Base-by-base conservation (phyloP, 176 grass and related monocot species). In the Pontederia paniculata region DNA sequence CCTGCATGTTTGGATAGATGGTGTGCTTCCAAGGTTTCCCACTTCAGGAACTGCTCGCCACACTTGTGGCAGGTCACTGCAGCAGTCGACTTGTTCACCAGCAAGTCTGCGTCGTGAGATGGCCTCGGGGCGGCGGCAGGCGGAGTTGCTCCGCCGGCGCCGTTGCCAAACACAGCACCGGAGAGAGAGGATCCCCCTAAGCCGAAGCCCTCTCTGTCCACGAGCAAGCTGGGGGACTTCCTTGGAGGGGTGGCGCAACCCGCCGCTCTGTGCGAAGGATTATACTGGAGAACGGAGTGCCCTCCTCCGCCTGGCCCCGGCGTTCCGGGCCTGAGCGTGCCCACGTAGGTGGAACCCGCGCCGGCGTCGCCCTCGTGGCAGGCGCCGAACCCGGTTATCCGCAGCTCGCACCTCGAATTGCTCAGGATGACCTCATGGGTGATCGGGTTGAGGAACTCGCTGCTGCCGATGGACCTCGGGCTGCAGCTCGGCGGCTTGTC, bases 381-480 rank as follows among this genome's bases (percentile, higher is more conserved):
- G 31, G 44, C 73, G 54, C 41, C 67, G 21, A 84, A 53, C 44
- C 55, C 50, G 1, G 67, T 50, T 25, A 72, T 72, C 69, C 57
- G 52, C 14, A 72, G 69, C 48, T 72, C 69, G 12, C 57, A 72
- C 69, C 84, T 81, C 5, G 93, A 90, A 65, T 90, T 87, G 80
- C 83, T 84, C 55, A 90, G 72, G 14, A 90, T 80, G 16, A 97
- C 93, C 83, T 90, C 86, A 54, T 97, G 93, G 0, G 83, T 84
- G 42, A 97, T 90, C 17, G 93, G 93, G 73, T 96, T 96, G 19
- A 96, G 23, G 72, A 96, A 96, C 68, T 96, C 90, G 50, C 85
- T 96, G 72, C 85, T 96, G 19, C 90, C 85, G 17, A 83, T 96
- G 50, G 90, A 96, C 42, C 85, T 77, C 18, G 90, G 90, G 77